phyloP scores from a whole-genome alignment of 495 filamentous ascomycete species.

The Podospora fimiseda region DNA sequence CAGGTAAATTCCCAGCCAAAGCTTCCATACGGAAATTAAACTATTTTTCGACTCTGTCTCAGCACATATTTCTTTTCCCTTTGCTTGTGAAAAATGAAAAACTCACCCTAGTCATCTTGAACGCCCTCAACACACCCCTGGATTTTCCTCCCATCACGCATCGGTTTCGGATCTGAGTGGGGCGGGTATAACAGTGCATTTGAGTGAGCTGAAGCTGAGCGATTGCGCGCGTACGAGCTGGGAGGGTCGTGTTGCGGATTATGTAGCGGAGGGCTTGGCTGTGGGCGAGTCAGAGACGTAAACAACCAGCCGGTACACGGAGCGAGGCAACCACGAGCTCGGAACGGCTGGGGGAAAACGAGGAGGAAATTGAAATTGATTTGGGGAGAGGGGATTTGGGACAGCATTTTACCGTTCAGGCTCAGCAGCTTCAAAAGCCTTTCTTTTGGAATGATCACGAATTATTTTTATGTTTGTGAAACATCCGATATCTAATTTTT shows the following conservation, averaged over 20 bases:
- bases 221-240: slow-evolving; percentile 71
- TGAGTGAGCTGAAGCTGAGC: slow-evolving; percentile 87
- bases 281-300: no score
- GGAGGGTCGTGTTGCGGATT: slow-evolving; percentile 83
- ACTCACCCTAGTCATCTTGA: slow-evolving; percentile 87
- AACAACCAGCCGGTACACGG: no score
- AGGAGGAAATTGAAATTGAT: no score
- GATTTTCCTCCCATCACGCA: slow-evolving; percentile 85
- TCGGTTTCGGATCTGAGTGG: slow-evolving; percentile 88
- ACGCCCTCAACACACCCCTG: slow-evolving; percentile 79
- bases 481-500: slow-evolving; percentile 79
- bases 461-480: slow-evolving; percentile 78
- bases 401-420: slow-evolving; percentile 86
- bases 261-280: slow-evolving; percentile 96
- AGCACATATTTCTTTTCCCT: not conserved
- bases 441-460: slow-evolving; percentile 91
- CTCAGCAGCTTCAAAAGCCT: slow-evolving; percentile 80
- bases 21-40: slow-evolving; percentile 90
- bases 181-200: slow-evolving; percentile 91
- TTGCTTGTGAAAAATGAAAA: no score
- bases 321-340: no score
- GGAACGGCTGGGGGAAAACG: no score
- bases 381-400: no score
- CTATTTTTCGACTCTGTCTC: slow-evolving; percentile 37
- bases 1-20: slow-evolving; percentile 78